Base-by-base conservation (phyloP, 371 early-diverging fungal species). In the Phascolomyces articulosus region DNA sequence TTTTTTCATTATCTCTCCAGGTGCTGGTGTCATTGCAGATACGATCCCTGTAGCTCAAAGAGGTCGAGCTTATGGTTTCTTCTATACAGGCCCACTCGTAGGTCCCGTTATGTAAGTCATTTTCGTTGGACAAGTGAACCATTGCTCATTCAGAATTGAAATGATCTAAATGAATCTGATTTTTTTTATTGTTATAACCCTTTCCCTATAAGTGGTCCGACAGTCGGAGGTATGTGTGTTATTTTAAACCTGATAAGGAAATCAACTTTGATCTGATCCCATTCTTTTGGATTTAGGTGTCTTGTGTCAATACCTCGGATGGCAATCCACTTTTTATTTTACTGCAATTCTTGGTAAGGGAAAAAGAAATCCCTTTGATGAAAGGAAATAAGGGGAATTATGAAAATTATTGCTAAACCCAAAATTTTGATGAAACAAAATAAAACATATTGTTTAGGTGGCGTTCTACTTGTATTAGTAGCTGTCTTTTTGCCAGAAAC, bases 301-400 rank as follows among this genome's bases (percentile, higher is more conserved):
- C 26, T 73, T 91, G 2, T 82, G 85, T 10, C 72, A 88, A 48
- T 80, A 73, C 24, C 71, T 82, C 18, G 87, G 86, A 18, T 91
- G 91, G 91, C 75, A 84, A 47, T 81, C 85, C 20, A 84, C 85
- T 20, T 89, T 89, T 59, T 89, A 85, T 70, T 78, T 87, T 64
- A 74, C 86, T 67, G 82, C 90, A 1, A 83, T 82, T 23, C 74
- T 85, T 53, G 69, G 66, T 64, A 58, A 28, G 57, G 8, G 16
- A 16, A 13, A 31, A 13, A 48, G 16, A 11, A 28, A 9, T 34
- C 2, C 34, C 2, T 9, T 34, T 6, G 6, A 34, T 6, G 34
- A 2, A 11, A 9, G 34, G 34, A 34, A 34, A n/a, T n/a, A n/a
- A n/a, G n/a, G n/a, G n/a, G 34, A 34, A 9, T 34, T 2, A 34